Base-by-base conservation (phyloP, 768 basidiomycete genomes). In the Arthromyces matolae region DNA sequence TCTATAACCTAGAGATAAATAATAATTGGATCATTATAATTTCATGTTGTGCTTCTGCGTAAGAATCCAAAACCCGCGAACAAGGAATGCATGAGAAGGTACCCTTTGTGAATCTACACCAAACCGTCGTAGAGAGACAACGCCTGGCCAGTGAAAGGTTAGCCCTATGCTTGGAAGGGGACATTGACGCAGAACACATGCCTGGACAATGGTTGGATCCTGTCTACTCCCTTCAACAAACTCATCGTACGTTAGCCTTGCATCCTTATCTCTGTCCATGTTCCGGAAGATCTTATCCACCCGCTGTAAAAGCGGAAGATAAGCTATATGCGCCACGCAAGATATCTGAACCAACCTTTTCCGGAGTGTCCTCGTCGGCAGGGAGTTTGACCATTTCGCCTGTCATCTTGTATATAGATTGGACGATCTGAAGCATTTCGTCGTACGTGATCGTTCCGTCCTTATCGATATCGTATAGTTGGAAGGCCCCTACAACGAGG, bases 321-420 rank as follows among this genome's bases (percentile, higher is more conserved):
- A 25, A 50, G 49, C 56, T 35, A 39, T 29, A 42, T 43, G 39
- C 36, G 43, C 28, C 25, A 28, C 20, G 24, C 23, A 25, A 10
- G 16, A 12, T 29, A 24, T 67, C 44, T 58, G 83, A 16, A 46
- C 50, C 20, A 38, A 27, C 94, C 89, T 98, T 99, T 69, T 98
- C 93, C 1, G 96, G 95, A n/a, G 96, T 99, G 71, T 98, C 94
- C 69, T 99, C 96, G 64, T 98, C 96, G 32, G 85, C 75, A n/a
- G 96, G 94, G 18, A 98, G 81, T 65, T 93, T 94, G 54, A 98
- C 95, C 94, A 98, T 97, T 67, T 94, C 85, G 16, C 96, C 96
- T 4, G 96, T 98, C 96, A 99, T 98, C 80, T 95, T 97, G 78
- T 98, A 99, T 71, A 99, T 99, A 36, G 92, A 87, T 60, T 87